phyloP scores from a whole-genome alignment of 2,329 filamentous ascomycete genomes.

The Aspergillus quadrilineatus region DNA sequence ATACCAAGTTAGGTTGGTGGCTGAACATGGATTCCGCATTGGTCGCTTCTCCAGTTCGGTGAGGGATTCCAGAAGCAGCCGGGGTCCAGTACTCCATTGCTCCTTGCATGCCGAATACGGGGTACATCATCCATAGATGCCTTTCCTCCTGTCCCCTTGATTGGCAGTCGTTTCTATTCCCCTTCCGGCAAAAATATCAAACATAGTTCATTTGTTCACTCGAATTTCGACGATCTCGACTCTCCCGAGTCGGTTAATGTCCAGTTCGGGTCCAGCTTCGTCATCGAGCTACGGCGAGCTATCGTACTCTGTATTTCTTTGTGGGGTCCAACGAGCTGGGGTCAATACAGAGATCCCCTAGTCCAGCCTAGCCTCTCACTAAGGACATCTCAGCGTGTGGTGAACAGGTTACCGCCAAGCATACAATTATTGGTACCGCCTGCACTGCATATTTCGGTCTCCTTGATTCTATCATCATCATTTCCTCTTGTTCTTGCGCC shows the following conservation, averaged over 20 bases:
- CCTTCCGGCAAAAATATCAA: not conserved
- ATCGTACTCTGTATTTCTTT: not conserved
- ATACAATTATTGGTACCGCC: constrained; percentile 10
- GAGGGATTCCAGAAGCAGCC: constrained; percentile 13
- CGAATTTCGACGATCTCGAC: not conserved
- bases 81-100: not conserved
- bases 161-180: constrained; percentile 9
- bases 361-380: not conserved
- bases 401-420: constrained; percentile 13
- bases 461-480: not conserved
- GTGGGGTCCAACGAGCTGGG: not conserved
- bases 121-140: not conserved
- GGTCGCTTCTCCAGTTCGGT: constrained; percentile 8
- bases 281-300: not conserved
- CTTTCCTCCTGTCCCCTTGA: not conserved
- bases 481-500: not conserved
- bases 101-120: constrained; percentile 10
- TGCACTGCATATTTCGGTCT: constrained; percentile 7
- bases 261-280: not conserved
- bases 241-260: not conserved
- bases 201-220: not conserved
- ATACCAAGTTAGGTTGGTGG: not conserved
- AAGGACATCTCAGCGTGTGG: not conserved
- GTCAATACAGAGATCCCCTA: not conserved
- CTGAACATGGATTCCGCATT: constrained; percentile 4